These are phyloP conservation scores for Aspergillus latus DNA, from an alignment of 2,329 filamentous ascomycete genomes.

Conservation along the genomic window DNA sequence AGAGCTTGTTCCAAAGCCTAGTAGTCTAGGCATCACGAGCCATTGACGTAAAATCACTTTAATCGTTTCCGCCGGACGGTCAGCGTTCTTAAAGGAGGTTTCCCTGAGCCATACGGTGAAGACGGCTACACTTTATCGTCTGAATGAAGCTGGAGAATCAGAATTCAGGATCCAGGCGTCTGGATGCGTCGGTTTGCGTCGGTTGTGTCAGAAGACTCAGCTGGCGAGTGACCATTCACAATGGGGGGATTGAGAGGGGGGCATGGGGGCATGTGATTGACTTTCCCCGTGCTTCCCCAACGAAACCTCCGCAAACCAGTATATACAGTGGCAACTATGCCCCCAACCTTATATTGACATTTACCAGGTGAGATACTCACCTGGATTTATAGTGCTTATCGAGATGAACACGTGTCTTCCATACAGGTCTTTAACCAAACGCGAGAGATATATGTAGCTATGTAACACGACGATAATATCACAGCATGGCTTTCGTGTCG, in stretches of 20 bases:
- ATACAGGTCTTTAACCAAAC: neutral
- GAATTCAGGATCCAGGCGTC: neutral
- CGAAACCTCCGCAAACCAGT: slow-evolving; percentile 6
- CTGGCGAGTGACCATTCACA: slow-evolving; percentile 6
- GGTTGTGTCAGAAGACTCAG: slow-evolving; percentile 12
- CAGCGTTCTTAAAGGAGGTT: neutral
- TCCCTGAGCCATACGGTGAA: slow-evolving; percentile 12
- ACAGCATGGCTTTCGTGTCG: slow-evolving; percentile 37
- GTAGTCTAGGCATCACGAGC: slow-evolving; percentile 22
- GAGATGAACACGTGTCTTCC: neutral
- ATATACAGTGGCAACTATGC: neutral
- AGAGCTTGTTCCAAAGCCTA: slow-evolving; percentile 18
- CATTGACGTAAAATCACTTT: slow-evolving; percentile 11
- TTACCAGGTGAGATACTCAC: neutral
- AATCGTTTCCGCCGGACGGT: slow-evolving; percentile 3
- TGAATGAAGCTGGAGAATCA: neutral
- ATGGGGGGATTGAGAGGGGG: neutral
- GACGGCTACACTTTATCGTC: neutral
- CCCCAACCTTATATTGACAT: neutral
- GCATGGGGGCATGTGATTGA: slow-evolving; percentile 23
- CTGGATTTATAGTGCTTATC: neutral
- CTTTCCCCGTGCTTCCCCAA: slow-evolving; percentile 16
- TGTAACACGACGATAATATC: slow-evolving; percentile 4
- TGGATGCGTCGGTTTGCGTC: neutral
- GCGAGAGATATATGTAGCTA: neutral